Percentiles rank a stretch among this genome's conserved stretches.
phyloP scores from a whole-genome alignment of 169 alveolate species.

The Cryptosporidium andersoni region DNA sequence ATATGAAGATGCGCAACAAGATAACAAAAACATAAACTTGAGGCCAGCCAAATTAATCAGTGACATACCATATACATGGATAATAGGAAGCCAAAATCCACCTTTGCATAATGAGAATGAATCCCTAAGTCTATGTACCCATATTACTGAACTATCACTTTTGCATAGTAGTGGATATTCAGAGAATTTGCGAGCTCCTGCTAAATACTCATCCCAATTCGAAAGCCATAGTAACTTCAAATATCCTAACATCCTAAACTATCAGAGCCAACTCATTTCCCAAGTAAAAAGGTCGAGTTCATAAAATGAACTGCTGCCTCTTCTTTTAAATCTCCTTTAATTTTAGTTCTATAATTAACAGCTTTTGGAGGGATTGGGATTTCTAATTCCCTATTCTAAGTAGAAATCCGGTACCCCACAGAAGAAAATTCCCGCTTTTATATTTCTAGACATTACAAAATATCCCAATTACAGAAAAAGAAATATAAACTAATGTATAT shows the following conservation, averaged over 20 bases:
- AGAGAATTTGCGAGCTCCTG: constrained; percentile 10
- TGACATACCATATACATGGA: constrained; percentile 53
- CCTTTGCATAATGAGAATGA: constrained; percentile 5
- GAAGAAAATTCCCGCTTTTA: no score
- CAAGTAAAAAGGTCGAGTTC: no score
- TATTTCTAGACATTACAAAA: no score
- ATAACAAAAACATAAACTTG: constrained; percentile 26
- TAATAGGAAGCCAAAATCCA: constrained; percentile 40
- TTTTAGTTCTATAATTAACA: no score
- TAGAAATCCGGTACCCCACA: no score
- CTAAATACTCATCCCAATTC: constrained; percentile 38
- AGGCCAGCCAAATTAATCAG: constrained; percentile 4
- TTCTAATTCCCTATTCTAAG: no score
- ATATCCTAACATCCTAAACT: constrained; percentile 1
- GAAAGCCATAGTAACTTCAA: constrained; percentile 48
- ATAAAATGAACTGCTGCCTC: no score
- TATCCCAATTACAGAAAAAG: no score
- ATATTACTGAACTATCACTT: constrained; percentile 43
- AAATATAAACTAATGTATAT: no score
- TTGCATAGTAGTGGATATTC: constrained; percentile 47
- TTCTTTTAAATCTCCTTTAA: no score
- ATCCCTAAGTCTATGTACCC: constrained; percentile 60
- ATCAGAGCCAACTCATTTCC: no score
- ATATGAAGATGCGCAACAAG: constrained; percentile 44
- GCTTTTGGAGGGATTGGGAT: no score